Conservation (phyloP, 2,329 filamentous ascomycete genomes). For the Alternaria infectoria region DNA sequence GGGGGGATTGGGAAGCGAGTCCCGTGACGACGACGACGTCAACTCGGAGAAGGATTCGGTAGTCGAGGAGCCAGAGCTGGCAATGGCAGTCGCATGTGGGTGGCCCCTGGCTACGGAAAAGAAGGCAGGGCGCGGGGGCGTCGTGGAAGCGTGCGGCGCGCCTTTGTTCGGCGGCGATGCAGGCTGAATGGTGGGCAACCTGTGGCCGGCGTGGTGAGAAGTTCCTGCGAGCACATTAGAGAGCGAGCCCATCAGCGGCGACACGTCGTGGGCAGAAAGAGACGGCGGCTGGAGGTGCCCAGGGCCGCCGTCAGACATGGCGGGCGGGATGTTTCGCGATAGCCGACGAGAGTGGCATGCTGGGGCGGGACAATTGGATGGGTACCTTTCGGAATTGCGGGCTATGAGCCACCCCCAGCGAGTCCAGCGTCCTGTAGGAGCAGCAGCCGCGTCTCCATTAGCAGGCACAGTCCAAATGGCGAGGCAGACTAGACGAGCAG, state of each 20-base stretch:
- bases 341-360: constrained; percentile 25
- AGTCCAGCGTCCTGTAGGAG: constrained; percentile 40
- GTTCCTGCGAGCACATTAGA: constrained; percentile 35
- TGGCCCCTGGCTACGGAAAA: constrained; percentile 16
- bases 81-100: constrained; percentile 37
- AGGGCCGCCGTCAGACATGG: constrained; percentile 25
- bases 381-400: constrained; percentile 26
- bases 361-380: constrained; percentile 20
- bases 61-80: constrained; percentile 33
- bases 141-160: constrained; percentile 25
- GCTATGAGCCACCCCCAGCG: constrained; percentile 41
- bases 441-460: constrained; percentile 45
- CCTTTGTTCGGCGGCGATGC: constrained; percentile 36
- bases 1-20: constrained; percentile 34
- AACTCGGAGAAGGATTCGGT: constrained; percentile 34
- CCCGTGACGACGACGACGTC: constrained; percentile 41
- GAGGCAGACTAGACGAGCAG: constrained; percentile 19
- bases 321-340: constrained; percentile 25
- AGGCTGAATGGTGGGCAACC: constrained; percentile 37
- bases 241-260: constrained; percentile 16
- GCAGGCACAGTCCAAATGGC: constrained; percentile 32
- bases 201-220: constrained; percentile 13
- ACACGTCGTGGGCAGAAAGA: constrained; percentile 7
- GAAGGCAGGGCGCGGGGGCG: constrained; percentile 19
- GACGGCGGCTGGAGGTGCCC: constrained; percentile 19